Evolutionary conservation across 768 basidiomycete species (phyloP), one percentile per base, ranked within the genome.

Genomic region (Xerocomellus chrysenteron): DNA sequence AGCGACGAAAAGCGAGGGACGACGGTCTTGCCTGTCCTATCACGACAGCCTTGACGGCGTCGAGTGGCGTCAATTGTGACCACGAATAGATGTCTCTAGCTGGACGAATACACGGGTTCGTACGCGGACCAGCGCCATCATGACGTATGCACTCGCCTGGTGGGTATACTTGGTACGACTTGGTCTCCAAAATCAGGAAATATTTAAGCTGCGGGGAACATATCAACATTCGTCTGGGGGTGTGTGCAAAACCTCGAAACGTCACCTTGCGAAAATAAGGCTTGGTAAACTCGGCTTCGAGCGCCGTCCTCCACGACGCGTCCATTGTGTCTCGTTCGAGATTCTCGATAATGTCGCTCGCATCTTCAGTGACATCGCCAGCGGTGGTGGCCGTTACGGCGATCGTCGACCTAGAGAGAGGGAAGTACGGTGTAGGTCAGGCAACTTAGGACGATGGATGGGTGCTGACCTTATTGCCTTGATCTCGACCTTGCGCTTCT

Each of bases 71-170:
- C 48, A 80, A 77, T 65, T 83, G 78, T 2, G 88, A 87, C 91
- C 90, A 94, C 2, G 87, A 84, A 69, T 93, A 92, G 4, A 93
- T 82, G 58, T 92, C 84, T 24, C 79, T 71, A 11, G 84, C 91
- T 92, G 61, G 7, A 44, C 47, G 7, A 37, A 10, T 4, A 2
- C 24, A n/a, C 4, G 16, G 5, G 16, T 37, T 46, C 17, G 21
- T 26, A 39, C 10, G 12, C 3, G 2, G 3, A 21, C 21, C 21
- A 1, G 2, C 21, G 21, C 21, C 21, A 21, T 21, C 21, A 21
- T 21, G 21, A 21, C 21, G 21, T 21, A 21, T 21, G 21, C 21
- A 21, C 21, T 21, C 21, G 21, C 21, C 21, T 21, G 21, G 21
- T 21, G 81, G 82, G 57, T 77, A 85, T 59, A 85, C 66, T 1